Evolutionary conservation across 306 rosid genomes (phyloP).

Genomic region (Inga leiocalycina): DNA sequence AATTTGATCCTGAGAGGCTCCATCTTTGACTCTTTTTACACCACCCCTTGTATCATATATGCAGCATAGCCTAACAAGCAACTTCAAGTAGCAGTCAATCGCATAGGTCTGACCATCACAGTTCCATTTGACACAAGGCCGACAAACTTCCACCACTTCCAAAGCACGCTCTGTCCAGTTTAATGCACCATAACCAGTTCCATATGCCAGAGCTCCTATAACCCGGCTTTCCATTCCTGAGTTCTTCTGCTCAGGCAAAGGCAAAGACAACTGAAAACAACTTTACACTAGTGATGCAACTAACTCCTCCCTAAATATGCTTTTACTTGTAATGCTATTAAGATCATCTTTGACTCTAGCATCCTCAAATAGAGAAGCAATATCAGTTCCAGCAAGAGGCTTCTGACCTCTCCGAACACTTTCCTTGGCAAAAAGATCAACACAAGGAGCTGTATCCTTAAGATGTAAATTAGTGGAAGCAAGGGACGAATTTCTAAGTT

Average conservation of each 20-base stretch:
- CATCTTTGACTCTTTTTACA: conserved; percentile 92
- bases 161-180: conserved; percentile 98
- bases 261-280: conserved; percentile 97
- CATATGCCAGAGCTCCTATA: conserved; percentile 98
- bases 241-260: conserved; percentile 94
- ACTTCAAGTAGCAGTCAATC: conserved; percentile 93
- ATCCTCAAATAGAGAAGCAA: conserved; percentile 97
- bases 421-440: conserved; percentile 97
- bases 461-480: no score
- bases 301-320: conserved; percentile 93
- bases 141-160: conserved; percentile 98
- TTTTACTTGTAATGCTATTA: conserved; percentile 79
- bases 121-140: conserved; percentile 98
- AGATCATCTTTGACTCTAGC: conserved; percentile 90
- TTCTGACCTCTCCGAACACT: conserved; percentile 99
- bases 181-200: conserved; percentile 99
- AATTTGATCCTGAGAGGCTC: conserved; percentile 99
- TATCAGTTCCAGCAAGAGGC: conserved; percentile 97
- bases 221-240: conserved; percentile 97
- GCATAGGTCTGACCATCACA: conserved; percentile 98
- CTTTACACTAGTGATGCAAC: conserved; percentile 98
- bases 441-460: conserved; percentile 99
- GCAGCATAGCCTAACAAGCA: conserved; percentile 93
- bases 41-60: conserved; percentile 96
- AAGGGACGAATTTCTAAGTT: no score